These are phyloP conservation scores for Truncatella angustata DNA, from an alignment of 2,329 filamentous ascomycete genomes.

Conservation along the genomic window DNA sequence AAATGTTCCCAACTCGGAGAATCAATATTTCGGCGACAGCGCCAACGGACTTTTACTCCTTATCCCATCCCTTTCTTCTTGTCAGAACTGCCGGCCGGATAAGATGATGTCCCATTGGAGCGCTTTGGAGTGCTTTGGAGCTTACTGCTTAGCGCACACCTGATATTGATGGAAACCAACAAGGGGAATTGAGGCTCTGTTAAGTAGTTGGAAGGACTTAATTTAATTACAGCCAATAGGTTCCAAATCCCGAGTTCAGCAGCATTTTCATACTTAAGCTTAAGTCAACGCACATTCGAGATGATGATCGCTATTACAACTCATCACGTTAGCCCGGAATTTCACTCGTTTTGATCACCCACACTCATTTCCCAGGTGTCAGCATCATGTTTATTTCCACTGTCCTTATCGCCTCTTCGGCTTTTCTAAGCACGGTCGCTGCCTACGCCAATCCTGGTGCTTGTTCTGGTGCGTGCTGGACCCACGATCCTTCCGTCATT, in stretches of 20 bases:
- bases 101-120: not conserved
- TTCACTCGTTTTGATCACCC: not conserved
- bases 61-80: not conserved
- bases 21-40: not conserved
- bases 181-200: not conserved
- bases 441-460: conserved; percentile 30
- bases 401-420: not conserved
- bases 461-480: conserved; percentile 36
- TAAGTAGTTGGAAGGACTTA: not conserved
- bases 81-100: not conserved
- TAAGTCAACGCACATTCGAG: not conserved
- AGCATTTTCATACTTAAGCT: conserved; percentile 2
- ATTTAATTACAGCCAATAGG: not conserved
- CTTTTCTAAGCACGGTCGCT: conserved; percentile 1
- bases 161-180: conserved; percentile 1
- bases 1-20: not conserved
- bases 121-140: too few species aligned
- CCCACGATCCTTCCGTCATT: conserved; percentile 39
- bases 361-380: not conserved
- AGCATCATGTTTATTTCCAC: not conserved
- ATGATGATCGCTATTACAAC: not conserved
- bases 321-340: not conserved
- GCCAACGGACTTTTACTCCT: not conserved
- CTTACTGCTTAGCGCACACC: not conserved
- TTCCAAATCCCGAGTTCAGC: not conserved